Percentiles rank a stretch among this genome's conserved stretches.
phyloP scores from a whole-genome alignment of 176 grass and related monocot genomes.

The Secale cereale region DNA sequence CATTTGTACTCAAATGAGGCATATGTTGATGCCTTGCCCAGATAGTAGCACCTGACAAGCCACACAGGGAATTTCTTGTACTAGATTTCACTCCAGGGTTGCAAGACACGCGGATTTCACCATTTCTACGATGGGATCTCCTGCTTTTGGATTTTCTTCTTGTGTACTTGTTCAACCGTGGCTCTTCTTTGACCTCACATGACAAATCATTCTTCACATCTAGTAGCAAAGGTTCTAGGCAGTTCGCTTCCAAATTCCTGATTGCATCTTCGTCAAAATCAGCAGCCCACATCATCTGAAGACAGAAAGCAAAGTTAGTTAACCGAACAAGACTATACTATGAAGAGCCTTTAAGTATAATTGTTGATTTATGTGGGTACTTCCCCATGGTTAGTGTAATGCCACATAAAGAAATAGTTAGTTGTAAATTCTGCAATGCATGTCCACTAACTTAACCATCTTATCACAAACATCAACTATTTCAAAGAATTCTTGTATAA shows the following conservation, averaged over 20 bases:
- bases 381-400: neutral
- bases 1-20: constrained; percentile 28
- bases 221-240: constrained; percentile 64
- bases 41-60: constrained; percentile 72
- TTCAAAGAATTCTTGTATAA: neutral
- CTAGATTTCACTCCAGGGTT: constrained; percentile 47
- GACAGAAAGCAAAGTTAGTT: constrained; percentile 17
- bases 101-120: constrained; percentile 42
- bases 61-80: constrained; percentile 71
- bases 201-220: constrained; percentile 42
- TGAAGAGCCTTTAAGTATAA: constrained; percentile 12
- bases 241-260: constrained; percentile 64
- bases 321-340: constrained; percentile 4
- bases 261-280: constrained; percentile 88
- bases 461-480: neutral
- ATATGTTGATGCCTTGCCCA: constrained; percentile 69
- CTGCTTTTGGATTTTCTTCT: constrained; percentile 67
- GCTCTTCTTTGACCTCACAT: constrained; percentile 53
- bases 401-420: neutral
- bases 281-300: constrained; percentile 99
- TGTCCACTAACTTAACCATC: neutral
- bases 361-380: neutral
- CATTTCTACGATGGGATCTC: constrained; percentile 47
- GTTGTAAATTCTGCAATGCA: neutral
- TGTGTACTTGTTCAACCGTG: constrained; percentile 27